Base-by-base conservation (phyloP, 305 asterid genomes). In the Caryopteris hybrid region DNA sequence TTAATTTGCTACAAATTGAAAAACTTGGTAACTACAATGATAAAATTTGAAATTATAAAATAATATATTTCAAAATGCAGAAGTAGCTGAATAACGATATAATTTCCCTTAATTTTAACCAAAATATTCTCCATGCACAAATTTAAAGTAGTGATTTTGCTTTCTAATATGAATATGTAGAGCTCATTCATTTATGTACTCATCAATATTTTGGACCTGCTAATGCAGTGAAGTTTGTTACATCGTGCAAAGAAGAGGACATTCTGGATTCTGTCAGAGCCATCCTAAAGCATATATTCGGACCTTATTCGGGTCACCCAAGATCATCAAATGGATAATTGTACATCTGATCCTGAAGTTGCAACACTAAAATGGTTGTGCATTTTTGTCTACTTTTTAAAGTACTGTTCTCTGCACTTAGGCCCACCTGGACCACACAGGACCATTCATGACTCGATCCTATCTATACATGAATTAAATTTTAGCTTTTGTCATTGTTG, bases 181-280 rank as follows among this genome's bases (percentile, higher is more conserved):
- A 51, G 11, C 41, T 42, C 10, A 27, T 42, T 23, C 21, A 39
- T 42, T 8, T 8, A 14, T 14, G 9, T 63, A 12, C 60, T 72
- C n/a, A 62, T 45, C 5, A 54, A 50, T 51, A 20, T 54, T n/a
- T 57, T 17, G 25, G 53, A 34, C 29, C 12, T 43, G 47, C 13
- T 21, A 2, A 61, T 68, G 80, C 56, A 85, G 83, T 82, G 74
- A 74, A 76, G 69, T 83, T 88, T 81, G 87, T 76, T 20, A 83
- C 83, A 3, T 79, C 76, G 27, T 84, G 84, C 83, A 77, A 77
- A 46, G 93, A 88, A 72, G 85, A 78, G 70, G 85, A 86, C 36
- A 69, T 84, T 61, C 45, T 84, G 65, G 63, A 66, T 39, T 62
- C 52, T 46, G 93, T 83, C 12, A 72, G 71, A 71, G 41, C 50